Evolutionary conservation across 805 yeast genomes (phyloP), one percentile per base, ranked within the genome.

Genomic region (Wickerhamiella australiensis): DNA sequence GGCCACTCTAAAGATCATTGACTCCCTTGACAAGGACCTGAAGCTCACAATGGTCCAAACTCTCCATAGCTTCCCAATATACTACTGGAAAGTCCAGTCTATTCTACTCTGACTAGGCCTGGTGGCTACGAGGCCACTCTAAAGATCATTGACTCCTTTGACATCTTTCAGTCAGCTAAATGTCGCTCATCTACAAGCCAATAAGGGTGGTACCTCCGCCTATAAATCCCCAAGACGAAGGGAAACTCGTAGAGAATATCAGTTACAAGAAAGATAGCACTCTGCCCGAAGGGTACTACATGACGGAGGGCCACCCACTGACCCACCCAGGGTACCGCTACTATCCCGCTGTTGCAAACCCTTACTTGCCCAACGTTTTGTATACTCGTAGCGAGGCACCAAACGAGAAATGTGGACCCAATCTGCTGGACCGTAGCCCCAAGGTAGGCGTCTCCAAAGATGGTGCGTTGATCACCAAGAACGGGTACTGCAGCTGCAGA

Each of bases 301-400:
- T 67, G 29, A 69, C 74, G 21, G 94, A 84, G n/a, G 96, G 87
- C 50, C 76, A 79, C 47, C 96, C 96, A 0, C 69, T 75, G 56
- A 86, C 86, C 61, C 76, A 78, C 56, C 67, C 92, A 47, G 90
- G 94, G 1, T 90, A 80, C 67, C 78, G 85, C 53, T 90, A 88
- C 63, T 71, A 76, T 43, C 79, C 87, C 13, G 85, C 95, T 59
- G 72, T 80, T 2, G 87, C 94, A 20, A 46, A 46, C 23, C 80
- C 83, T 1, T 57, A 59, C 1, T 73, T 85, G 50, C 63, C 67
- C 2, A 72, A 80, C 11, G 66, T 77, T 23, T 69, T 79, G 56
- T 88, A 83, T 60, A 69, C 82, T 35, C 77, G 85, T 0, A 76
- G 85, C 0, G 96, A 88, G 51, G 63, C 80, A 7, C 80, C 82